phyloP scores from a whole-genome alignment of 1,284 basidiomycete genomes.

The Tilletiaria anomala region DNA sequence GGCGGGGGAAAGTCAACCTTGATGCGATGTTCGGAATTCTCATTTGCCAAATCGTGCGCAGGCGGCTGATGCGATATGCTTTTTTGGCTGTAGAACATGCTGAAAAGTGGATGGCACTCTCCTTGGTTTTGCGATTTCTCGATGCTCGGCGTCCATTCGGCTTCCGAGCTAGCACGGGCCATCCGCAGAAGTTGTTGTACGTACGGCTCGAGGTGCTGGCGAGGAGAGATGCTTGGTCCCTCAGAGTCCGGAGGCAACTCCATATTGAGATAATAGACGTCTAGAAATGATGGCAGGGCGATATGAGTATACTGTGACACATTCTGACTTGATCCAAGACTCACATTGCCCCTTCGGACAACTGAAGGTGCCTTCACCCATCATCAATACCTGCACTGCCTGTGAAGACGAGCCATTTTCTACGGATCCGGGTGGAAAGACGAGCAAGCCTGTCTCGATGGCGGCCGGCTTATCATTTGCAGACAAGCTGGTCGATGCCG shows the following conservation, averaged over 20 bases:
- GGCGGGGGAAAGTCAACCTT: background rate
- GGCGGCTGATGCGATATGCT: background rate
- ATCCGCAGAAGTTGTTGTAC: background rate
- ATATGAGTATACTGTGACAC: background rate
- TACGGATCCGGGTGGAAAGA: slow-evolving; percentile 80
- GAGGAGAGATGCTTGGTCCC: background rate
- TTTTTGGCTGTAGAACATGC: background rate
- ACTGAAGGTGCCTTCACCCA: slow-evolving; percentile 70
- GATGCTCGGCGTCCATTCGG: background rate
- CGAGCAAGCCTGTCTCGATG: slow-evolving; percentile 55
- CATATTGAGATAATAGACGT: background rate
- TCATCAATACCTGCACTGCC: slow-evolving; percentile 47
- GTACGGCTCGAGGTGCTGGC: background rate
- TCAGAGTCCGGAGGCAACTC: background rate
- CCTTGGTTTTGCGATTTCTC: background rate
- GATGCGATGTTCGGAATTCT: too few species aligned
- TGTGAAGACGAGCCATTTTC: too few species aligned
- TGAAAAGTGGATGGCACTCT: background rate
- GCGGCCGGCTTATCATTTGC: background rate
- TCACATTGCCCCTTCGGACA: slow-evolving; percentile 52
- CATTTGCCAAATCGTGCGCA: background rate
- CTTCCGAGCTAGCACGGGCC: background rate
- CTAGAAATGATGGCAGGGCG: background rate
- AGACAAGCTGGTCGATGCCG: background rate
- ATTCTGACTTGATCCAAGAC: slow-evolving; percentile 1